Evolutionary conservation across 2,329 filamentous ascomycete genomes (phyloP).

Genomic region (Lachnellula cervina): DNA sequence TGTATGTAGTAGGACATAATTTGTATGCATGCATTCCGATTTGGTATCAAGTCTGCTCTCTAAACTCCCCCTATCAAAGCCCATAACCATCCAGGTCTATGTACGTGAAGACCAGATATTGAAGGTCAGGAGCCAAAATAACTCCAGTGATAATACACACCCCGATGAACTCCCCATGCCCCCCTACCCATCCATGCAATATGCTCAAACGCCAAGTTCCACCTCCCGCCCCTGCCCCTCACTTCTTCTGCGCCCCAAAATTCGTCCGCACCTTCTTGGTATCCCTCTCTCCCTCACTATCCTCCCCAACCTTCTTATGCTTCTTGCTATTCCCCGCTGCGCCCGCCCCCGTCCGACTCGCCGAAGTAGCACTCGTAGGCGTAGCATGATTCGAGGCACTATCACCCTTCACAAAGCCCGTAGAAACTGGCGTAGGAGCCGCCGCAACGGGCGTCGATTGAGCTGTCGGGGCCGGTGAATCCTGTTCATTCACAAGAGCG

Average conservation of each 20-base stretch:
- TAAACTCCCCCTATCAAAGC: too few species aligned
- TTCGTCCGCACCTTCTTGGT: slow-evolving; percentile 30
- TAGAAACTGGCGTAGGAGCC: slow-evolving; percentile 52
- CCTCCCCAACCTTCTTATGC: slow-evolving; percentile 50
- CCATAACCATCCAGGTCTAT: too few species aligned
- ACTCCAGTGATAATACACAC: too few species aligned
- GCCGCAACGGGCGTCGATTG: slow-evolving; percentile 32
- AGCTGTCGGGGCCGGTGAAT: slow-evolving; percentile 27
- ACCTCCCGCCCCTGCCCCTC: background rate
- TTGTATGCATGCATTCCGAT: too few species aligned
- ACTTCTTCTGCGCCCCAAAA: slow-evolving; percentile 29
- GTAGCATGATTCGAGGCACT: slow-evolving; percentile 49
- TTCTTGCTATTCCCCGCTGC: slow-evolving; percentile 41
- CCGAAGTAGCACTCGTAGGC: slow-evolving; percentile 47
- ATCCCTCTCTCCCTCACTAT: slow-evolving; percentile 51
- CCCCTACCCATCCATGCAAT: background rate
- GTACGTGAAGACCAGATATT: too few species aligned
- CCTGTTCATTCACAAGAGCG: slow-evolving; percentile 15
- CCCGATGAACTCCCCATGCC: too few species aligned
- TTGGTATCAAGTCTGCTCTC: too few species aligned
- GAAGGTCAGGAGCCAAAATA: too few species aligned
- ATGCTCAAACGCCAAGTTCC: background rate
- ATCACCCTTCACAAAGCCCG: slow-evolving; percentile 45
- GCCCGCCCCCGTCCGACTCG: slow-evolving; percentile 31
- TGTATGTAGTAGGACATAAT: too few species aligned